Conservation (phyloP, 2,329 filamentous ascomycete genomes). For the Alternaria infectoria region DNA sequence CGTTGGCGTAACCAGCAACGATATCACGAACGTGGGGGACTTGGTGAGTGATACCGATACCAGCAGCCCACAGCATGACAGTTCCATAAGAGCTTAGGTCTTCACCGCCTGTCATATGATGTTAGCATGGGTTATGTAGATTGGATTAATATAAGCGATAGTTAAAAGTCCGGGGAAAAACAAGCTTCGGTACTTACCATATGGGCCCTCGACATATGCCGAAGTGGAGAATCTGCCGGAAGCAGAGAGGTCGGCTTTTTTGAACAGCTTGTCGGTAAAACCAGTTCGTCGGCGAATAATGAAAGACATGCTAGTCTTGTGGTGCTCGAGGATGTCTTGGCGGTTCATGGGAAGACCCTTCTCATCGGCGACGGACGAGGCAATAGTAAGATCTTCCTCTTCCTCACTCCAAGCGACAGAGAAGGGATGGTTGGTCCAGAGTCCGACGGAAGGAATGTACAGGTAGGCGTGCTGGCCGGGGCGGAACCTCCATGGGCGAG, state of each 20-base stretch:
- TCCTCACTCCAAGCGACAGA: slow-evolving; percentile 80
- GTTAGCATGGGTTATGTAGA: slow-evolving; percentile 34
- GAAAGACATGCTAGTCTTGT: slow-evolving; percentile 72
- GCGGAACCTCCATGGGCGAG: slow-evolving; percentile 76
- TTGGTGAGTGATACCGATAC: slow-evolving; percentile 94
- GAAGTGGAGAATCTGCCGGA: slow-evolving; percentile 65
- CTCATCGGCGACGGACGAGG: slow-evolving; percentile 42
- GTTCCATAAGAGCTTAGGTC: slow-evolving; percentile 92
- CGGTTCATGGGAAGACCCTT: slow-evolving; percentile 56
- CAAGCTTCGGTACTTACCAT: slow-evolving; percentile 55
- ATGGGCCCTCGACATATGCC: slow-evolving; percentile 88
- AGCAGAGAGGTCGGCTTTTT: slow-evolving; percentile 66
- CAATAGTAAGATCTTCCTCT: slow-evolving; percentile 48
- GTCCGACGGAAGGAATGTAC: slow-evolving; percentile 74
- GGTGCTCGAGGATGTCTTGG: slow-evolving; percentile 58
- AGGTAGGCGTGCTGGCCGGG: slow-evolving; percentile 81
- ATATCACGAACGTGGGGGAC: slow-evolving; percentile 82
- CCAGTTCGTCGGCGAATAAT: slow-evolving; percentile 87
- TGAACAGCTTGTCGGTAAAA: slow-evolving; percentile 82
- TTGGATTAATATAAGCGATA: slow-evolving; percentile 32
- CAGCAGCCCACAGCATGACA: slow-evolving; percentile 86
- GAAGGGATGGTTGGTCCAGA: slow-evolving; percentile 80
- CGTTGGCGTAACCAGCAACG: slow-evolving; percentile 64
- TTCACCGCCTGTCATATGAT: slow-evolving; percentile 65
- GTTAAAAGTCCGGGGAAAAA: slow-evolving; percentile 32